A percentile compares a stretch with the other conserved stretches of the same genome.
These are phyloP conservation scores for Tilletiopsis washingtonensis DNA, from an alignment of 1,284 basidiomycete species.

Conservation along the genomic window DNA sequence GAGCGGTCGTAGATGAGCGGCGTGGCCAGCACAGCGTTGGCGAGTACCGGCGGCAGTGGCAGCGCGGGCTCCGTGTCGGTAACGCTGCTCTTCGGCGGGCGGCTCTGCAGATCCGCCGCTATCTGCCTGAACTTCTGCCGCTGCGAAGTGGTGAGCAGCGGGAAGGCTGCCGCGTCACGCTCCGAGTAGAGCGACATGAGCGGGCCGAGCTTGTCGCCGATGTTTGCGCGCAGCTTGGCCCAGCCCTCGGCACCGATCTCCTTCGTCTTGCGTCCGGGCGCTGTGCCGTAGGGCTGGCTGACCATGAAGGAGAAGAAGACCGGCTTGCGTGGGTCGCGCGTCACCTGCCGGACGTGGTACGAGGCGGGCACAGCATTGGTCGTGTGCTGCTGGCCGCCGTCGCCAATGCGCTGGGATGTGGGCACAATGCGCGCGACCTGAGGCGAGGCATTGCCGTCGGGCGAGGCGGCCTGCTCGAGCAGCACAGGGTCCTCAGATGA, in stretches of 20 bases:
- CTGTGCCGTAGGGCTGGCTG: conserved; percentile 3
- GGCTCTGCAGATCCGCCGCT: neutral
- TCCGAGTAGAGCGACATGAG: conserved; percentile 4
- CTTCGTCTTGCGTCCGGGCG: neutral
- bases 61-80: neutral
- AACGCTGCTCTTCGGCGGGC: neutral
- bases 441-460: neutral
- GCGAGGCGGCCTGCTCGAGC: conserved; percentile 3
- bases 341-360: conserved; percentile 5
- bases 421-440: neutral
- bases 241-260: neutral
- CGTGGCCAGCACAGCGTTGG: conserved; percentile 4
- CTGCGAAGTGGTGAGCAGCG: conserved; percentile 3
- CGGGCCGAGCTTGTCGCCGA: neutral
- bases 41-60: conserved; percentile 3
- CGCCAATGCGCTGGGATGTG: neutral
- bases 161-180: conserved; percentile 7
- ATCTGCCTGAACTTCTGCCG: neutral
- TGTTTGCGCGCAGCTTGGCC: neutral
- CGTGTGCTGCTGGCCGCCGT: too few relatives aligned
- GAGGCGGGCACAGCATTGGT: neutral
- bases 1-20: conserved; percentile 1
- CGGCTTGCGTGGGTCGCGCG: conserved; percentile 1
- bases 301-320: conserved; percentile 9
- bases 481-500: conserved; percentile 4